Conservation (phyloP, 1,284 basidiomycete species). For the Coniferiporia weirii region DNA sequence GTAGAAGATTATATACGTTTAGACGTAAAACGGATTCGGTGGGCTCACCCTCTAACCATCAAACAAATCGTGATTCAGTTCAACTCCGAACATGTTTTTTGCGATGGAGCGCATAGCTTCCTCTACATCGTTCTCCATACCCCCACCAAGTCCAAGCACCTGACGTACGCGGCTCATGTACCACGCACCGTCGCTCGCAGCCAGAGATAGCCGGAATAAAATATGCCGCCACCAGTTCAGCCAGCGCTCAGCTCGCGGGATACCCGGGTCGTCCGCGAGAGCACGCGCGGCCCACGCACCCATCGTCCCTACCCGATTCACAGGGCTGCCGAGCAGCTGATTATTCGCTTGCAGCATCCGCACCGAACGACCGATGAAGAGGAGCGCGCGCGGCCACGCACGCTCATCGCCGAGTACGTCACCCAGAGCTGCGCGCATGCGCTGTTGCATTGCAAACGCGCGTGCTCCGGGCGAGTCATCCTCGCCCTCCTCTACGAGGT, state of each 20-base stretch:
- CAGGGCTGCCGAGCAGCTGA: constrained; percentile 74
- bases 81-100: constrained; percentile 21
- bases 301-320: constrained; percentile 83
- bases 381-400: constrained; percentile 68
- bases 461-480: constrained; percentile 25
- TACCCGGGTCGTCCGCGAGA: constrained; percentile 31
- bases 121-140: constrained; percentile 24
- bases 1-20: background rate
- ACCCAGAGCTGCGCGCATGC: constrained; percentile 49
- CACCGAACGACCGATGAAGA: constrained; percentile 82
- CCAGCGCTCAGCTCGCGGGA: constrained; percentile 35
- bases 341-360: constrained; percentile 59
- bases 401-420: constrained; percentile 48
- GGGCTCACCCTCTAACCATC: constrained; percentile 5
- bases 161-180: constrained; percentile 45
- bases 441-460: constrained; percentile 70
- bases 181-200: constrained; percentile 54
- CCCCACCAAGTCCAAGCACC: constrained; percentile 24
- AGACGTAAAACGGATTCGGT: background rate
- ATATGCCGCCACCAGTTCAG: constrained; percentile 47
- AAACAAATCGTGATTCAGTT: constrained; percentile 32
- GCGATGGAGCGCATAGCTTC: constrained; percentile 20
- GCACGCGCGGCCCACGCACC: constrained; percentile 65
- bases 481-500: constrained; percentile 29
- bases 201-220: constrained; percentile 49